Percentiles rank a stretch among this genome's conserved stretches.
Evolutionary conservation across 352 stramenopile genomes (phyloP).

Genomic region (Phytophthora pistaciae): DNA sequence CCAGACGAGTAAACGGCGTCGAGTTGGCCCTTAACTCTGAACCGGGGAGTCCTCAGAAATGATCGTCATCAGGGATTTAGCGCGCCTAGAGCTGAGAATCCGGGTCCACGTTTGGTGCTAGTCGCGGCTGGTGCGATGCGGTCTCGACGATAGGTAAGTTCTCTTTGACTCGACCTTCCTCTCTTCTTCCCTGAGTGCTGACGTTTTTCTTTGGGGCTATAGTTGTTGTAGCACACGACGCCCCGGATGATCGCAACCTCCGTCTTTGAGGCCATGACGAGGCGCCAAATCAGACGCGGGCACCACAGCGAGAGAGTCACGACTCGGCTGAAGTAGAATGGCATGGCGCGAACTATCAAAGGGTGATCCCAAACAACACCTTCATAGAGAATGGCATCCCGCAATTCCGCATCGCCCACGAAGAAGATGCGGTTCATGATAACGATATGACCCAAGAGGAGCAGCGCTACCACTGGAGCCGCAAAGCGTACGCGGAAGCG

Average conservation of each 20-base stretch:
- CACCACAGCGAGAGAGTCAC: slow-evolving; percentile 30
- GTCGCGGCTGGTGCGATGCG: slow-evolving; percentile 1
- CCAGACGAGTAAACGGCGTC: slow-evolving; percentile 33
- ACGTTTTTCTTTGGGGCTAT: slow-evolving; percentile 8
- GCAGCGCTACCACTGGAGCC: slow-evolving; percentile 11
- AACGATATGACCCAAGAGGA: slow-evolving; percentile 17
- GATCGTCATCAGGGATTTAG: not conserved
- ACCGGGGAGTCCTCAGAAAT: not conserved
- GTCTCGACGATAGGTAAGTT: slow-evolving; percentile 1
- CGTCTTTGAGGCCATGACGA: slow-evolving; percentile 15
- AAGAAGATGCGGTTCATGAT: slow-evolving; percentile 24
- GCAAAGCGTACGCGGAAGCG: slow-evolving; percentile 19
- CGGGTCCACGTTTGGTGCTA: slow-evolving; percentile 2
- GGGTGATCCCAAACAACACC: slow-evolving; percentile 4
- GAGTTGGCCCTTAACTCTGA: not conserved
- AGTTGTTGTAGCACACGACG: slow-evolving; percentile 35
- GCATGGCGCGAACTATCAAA: slow-evolving; percentile 22
- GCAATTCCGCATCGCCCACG: slow-evolving; percentile 11
- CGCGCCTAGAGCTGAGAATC: slow-evolving; percentile 3
- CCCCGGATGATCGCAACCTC: slow-evolving; percentile 30
- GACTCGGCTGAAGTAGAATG: slow-evolving; percentile 24
- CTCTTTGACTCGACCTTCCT: not conserved
- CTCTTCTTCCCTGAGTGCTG: not conserved
- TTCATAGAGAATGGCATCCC: slow-evolving; percentile 13
- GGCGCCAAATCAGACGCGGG: slow-evolving; percentile 27